Conservation (phyloP, 768 basidiomycete genomes). For the Mycena belliarum region DNA sequence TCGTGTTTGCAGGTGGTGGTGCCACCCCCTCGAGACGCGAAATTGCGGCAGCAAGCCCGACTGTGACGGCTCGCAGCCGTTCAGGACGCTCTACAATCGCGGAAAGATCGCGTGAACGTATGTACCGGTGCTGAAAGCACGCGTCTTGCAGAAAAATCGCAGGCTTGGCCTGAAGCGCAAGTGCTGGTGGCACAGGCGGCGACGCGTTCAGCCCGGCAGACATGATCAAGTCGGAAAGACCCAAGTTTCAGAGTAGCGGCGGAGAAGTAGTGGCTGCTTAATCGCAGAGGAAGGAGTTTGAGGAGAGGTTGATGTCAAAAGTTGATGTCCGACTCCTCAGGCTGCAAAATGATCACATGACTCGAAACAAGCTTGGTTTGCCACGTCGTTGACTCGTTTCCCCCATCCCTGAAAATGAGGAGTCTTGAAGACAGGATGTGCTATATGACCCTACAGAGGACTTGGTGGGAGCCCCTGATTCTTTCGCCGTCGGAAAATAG, state of each 20-base stretch:
- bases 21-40: conserved; percentile 61
- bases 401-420: too few species aligned
- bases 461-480: too few species aligned
- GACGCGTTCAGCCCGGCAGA: neutral
- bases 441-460: too few species aligned
- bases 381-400: too few species aligned
- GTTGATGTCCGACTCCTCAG: too few species aligned
- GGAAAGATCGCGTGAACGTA: conserved; percentile 73
- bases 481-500: too few species aligned
- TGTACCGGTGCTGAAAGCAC: conserved; percentile 74
- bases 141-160: conserved; percentile 65
- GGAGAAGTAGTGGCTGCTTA: too few species aligned
- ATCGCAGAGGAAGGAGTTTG: too few species aligned
- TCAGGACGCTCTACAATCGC: conserved; percentile 90
- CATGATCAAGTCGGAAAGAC: neutral
- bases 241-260: neutral
- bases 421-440: too few species aligned
- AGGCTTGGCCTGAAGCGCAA: conserved; percentile 2
- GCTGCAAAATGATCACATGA: too few species aligned
- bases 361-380: too few species aligned
- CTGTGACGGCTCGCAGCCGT: conserved; percentile 78
- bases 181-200: neutral
- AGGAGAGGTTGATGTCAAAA: too few species aligned
- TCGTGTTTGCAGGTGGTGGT: neutral
- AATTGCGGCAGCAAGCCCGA: conserved; percentile 80